phyloP scores from a whole-genome alignment of 306 rosid genomes.

The Sesbania bispinosa region DNA sequence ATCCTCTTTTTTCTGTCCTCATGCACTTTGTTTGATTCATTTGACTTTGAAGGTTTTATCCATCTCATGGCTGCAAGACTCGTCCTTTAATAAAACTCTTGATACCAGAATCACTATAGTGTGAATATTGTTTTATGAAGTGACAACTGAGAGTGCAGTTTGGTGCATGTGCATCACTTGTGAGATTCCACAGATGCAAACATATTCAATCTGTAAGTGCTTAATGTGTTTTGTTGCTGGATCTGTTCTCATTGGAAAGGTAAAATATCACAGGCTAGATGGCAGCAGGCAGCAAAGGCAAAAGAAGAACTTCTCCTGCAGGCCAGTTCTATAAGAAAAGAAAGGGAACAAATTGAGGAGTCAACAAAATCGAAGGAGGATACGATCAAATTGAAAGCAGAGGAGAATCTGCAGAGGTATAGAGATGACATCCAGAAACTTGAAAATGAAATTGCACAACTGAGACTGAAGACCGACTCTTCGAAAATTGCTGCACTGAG shows the following conservation, averaged over 20 bases:
- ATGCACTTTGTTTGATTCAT: neutral
- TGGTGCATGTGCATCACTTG: constrained; percentile 11
- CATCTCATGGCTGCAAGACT: neutral
- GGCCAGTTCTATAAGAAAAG: constrained; percentile 59
- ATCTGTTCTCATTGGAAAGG: constrained; percentile 51
- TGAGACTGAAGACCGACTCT: constrained; percentile 77
- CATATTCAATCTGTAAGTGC: constrained; percentile 28
- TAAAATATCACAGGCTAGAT: constrained; percentile 73
- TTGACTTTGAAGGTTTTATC: constrained; percentile 11
- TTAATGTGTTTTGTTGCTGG: constrained; percentile 36
- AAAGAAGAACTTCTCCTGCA: constrained; percentile 57
- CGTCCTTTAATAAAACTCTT: constrained; percentile 3
- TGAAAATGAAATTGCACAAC: constrained; percentile 69
- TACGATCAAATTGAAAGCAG: constrained; percentile 62
- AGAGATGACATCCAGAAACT: constrained; percentile 72
- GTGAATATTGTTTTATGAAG: neutral
- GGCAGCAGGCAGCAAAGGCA: constrained; percentile 59
- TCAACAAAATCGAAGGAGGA: constrained; percentile 68
- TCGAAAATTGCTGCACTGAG: constrained; percentile 83
- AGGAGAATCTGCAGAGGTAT: constrained; percentile 53
- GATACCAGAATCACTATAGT: neutral
- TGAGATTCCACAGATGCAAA: constrained; percentile 31
- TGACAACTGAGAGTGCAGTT: neutral
- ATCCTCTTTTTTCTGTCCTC: neutral
- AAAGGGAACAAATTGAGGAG: constrained; percentile 70